These are phyloP conservation scores for Exophiala spinifera DNA, from an alignment of 2,329 filamentous ascomycete genomes.

Conservation along the genomic window DNA sequence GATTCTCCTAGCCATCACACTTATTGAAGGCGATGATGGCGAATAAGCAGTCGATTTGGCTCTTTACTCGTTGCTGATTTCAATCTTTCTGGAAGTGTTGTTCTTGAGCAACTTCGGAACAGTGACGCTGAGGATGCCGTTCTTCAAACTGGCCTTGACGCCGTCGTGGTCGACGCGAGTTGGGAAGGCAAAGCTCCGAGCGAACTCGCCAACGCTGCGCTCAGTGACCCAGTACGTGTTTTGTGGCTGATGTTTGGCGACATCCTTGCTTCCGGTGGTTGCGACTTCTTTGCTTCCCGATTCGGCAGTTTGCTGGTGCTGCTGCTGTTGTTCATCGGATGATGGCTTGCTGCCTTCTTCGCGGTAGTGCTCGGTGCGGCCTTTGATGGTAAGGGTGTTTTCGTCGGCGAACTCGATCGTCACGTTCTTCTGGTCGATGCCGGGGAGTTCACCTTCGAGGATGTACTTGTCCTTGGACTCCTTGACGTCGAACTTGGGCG, in stretches of 20 bases:
- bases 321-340: background rate
- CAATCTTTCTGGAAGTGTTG: constrained; percentile 13
- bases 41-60: too few relatives aligned
- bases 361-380: constrained; percentile 39
- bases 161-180: constrained; percentile 55
- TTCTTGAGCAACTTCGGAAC: constrained; percentile 55
- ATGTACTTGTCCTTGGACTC: constrained; percentile 45
- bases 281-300: constrained; percentile 30
- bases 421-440: constrained; percentile 45
- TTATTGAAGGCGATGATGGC: too few relatives aligned
- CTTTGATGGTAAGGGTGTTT: constrained; percentile 47
- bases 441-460: constrained; percentile 51
- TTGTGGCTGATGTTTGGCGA: constrained; percentile 33
- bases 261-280: constrained; percentile 25
- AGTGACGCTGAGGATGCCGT: constrained; percentile 56
- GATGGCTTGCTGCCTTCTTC: constrained; percentile 24
- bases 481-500: constrained; percentile 48
- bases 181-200: constrained; percentile 59
- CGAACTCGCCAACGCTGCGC: constrained; percentile 58
- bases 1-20: too few relatives aligned
- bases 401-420: constrained; percentile 48
- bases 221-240: constrained; percentile 59
- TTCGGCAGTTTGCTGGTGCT: background rate
- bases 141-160: constrained; percentile 61
- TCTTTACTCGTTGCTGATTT: constrained; percentile 18